Evolutionary conservation across 192 early-diverging fungal genomes (phyloP).

Genomic region (Coemansia sp.): DNA sequence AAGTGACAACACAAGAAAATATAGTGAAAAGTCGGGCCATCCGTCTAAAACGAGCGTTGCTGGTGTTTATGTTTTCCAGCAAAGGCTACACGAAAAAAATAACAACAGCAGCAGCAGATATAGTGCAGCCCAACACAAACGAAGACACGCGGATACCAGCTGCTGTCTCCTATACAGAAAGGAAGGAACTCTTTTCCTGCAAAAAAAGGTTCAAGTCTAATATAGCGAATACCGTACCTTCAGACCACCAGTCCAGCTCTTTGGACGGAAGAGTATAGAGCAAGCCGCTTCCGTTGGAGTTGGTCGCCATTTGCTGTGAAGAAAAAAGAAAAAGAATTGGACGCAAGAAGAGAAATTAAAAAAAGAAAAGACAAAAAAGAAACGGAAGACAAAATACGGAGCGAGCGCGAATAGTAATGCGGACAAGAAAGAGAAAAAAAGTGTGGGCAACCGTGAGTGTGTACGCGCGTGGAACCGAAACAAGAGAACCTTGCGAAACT

Average conservation of each 20-base stretch:
- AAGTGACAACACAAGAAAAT: slow-evolving; percentile 4
- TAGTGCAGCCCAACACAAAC: neutral
- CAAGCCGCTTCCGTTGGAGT: slow-evolving; percentile 1
- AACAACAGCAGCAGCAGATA: slow-evolving; percentile 1
- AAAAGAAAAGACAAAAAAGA: slow-evolving; percentile 10
- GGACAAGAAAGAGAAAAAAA: slow-evolving; percentile 15
- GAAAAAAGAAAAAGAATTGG: slow-evolving; percentile 11
- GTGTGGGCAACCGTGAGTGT: neutral
- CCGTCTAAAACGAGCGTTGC: slow-evolving; percentile 7
- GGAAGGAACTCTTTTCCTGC: neutral
- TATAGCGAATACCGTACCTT: slow-evolving; percentile 38
- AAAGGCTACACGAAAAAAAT: neutral
- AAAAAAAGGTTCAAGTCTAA: neutral
- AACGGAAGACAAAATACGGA: slow-evolving; percentile 10
- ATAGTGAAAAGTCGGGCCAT: neutral
- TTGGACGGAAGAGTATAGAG: slow-evolving; percentile 43
- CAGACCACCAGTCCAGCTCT: slow-evolving; percentile 56
- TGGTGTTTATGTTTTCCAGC: slow-evolving; percentile 3
- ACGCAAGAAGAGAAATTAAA: slow-evolving; percentile 7
- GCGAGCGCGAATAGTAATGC: slow-evolving; percentile 6
- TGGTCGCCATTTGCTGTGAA: slow-evolving; percentile 7
- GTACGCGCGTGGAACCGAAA: slow-evolving; percentile 42
- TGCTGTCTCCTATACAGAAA: slow-evolving; percentile 3
- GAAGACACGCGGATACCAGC: slow-evolving; percentile 1
- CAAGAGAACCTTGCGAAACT: slow-evolving; percentile 8